These are phyloP conservation scores for Boletus mariae DNA, from an alignment of 1,284 basidiomycete species.

Conservation along the genomic window DNA sequence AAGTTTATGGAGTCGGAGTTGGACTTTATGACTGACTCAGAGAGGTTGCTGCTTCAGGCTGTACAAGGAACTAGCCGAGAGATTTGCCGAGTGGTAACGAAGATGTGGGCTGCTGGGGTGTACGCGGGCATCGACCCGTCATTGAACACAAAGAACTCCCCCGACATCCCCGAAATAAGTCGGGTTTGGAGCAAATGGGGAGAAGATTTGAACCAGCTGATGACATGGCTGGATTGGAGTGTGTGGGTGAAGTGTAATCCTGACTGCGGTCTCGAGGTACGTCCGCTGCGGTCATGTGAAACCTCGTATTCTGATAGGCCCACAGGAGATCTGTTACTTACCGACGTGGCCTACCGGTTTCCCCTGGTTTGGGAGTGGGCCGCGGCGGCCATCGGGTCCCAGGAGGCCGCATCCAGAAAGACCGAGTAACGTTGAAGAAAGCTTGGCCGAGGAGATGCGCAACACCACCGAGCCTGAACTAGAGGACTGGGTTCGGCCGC, in stretches of 20 bases:
- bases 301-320: background rate
- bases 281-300: slow-evolving; percentile 1
- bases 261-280: slow-evolving; percentile 34
- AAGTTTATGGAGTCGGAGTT: slow-evolving; percentile 16
- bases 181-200: slow-evolving; percentile 23
- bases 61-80: no score
- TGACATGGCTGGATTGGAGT: slow-evolving; percentile 42
- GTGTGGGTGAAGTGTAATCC: slow-evolving; percentile 40
- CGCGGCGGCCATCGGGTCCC: background rate
- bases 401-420: background rate
- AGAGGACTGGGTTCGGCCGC: background rate
- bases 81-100: no score
- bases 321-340: background rate
- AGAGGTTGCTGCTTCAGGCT: slow-evolving; percentile 13
- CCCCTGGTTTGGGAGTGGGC: background rate
- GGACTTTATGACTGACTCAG: slow-evolving; percentile 33
- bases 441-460: background rate
- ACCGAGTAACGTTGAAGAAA: background rate
- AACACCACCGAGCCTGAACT: background rate
- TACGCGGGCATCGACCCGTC: no score
- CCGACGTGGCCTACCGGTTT: background rate
- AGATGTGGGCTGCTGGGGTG: no score
- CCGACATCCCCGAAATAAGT: slow-evolving; percentile 1
- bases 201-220: slow-evolving; percentile 28
- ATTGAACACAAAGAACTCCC: background rate